Base-by-base conservation (phyloP, 495 filamentous ascomycete species). In the Amorphotheca resinae region DNA sequence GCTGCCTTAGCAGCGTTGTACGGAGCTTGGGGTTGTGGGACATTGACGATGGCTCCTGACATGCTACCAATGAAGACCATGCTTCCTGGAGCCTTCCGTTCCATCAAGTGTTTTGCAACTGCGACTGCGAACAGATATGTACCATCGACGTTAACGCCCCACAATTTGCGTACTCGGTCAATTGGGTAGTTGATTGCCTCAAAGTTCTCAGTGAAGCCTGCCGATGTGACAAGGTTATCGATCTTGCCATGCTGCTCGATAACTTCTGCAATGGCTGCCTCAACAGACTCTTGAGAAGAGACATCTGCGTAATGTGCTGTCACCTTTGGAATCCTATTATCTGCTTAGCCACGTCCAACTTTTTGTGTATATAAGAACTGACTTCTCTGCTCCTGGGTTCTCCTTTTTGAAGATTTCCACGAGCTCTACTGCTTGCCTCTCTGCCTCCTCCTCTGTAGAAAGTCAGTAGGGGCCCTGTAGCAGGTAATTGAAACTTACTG, bases 41-140 rank as follows among this genome's bases (percentile, higher is more conserved):
- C 78, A 47, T 95, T 95, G 56, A 95, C 88, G 50, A 95, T 85
- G 26, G 77, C 62, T 32, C 87, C 88, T 23, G 79, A 86, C 91
- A 98, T 95, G 71, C 80, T 87, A 12, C 87, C 87, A 51, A 95
- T 94, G 67, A 95, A 84, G 46, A 95, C 82, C 61, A 96, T 85
- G 63, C 80, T 88, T 4, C 91, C 89, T 3, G 74, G 68, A 12
- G 69, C 67, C 50, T 85, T 75, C 48, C 84, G 76, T 52, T 77
- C 78, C 78, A 95, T 89, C 46, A 98, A 62, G 52, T 96, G 88
- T 58, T 82, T 81, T 12, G 89, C 89, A 14, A 94, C 79, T 16
- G 74, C 80, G 9, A 76, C 80, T 1, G 89, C 85, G 58, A 87
- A 93, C 16, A 93, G 64, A 51, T 93, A 95, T 15, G 89, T 94